Conservation (phyloP, 176 grass and related monocot species). For the Aegilops speltoides region DNA sequence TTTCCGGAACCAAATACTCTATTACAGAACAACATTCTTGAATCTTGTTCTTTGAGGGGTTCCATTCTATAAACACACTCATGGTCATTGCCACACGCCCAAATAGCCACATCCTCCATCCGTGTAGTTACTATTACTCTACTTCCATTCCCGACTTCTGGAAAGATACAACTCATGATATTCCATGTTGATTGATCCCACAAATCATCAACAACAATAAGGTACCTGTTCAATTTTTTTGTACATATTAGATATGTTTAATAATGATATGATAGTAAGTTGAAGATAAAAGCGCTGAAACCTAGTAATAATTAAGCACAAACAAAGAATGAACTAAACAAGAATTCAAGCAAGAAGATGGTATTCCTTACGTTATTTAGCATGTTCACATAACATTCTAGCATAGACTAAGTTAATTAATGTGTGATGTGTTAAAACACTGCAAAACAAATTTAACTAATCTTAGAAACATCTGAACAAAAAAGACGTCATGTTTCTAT, state of each 20-base stretch:
- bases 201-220: neutral
- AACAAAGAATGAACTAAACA: no score
- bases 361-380: no score
- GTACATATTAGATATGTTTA: neutral
- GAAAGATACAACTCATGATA: neutral
- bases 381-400: no score
- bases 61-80: neutral
- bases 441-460: no score
- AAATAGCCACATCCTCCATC: neutral
- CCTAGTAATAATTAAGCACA: neutral
- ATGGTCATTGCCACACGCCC: neutral
- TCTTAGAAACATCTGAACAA: no score
- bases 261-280: neutral
- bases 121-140: neutral
- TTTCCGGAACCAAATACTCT: neutral
- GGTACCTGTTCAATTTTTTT: neutral
- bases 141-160: neutral
- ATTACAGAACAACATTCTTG: neutral
- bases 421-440: no score
- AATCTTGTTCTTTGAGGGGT: neutral
- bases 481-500: no score
- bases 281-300: neutral
- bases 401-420: no score
- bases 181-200: neutral
- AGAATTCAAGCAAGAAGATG: neutral